Evolutionary conservation across 2,329 filamentous ascomycete genomes (phyloP), one percentile per base, ranked within the genome.

Genomic region (Paracoccidioides lutzii): DNA sequence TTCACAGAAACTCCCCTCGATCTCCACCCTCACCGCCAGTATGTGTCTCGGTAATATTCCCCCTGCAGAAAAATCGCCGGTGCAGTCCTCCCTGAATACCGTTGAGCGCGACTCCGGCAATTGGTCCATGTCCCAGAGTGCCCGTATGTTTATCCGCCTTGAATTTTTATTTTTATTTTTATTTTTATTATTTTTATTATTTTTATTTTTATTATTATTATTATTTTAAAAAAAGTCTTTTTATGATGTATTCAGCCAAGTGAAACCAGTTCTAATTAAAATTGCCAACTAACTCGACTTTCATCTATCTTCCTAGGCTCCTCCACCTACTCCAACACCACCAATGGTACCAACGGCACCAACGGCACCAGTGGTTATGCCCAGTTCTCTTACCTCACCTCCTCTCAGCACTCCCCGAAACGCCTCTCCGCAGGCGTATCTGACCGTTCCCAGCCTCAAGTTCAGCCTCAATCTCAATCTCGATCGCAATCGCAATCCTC

Each of bases 81-180:
- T 68, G 22, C 68, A 73, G 54, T 63, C 69, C 7, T 74, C 73
- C 4, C 61, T 75, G 59, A 74, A 71, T 54, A 74, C 73, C 12
- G 69, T 74, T 57, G 75, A 78, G 64, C 76, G 79, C 58, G 79
- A 81, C 65, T 81, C 79, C 28, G 78, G 79, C 58, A 80, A 77
- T 65, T 81, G 78, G 78, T 80, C 78, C 54, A 77, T 80, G 62
- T 76, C 78, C 57, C 78, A 78, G 62, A 80, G 78, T 67, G 78
- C 79, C 64, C 76, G 79, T 80, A 69, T 65, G 73, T 66, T 54
- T 48, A 52, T 52, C 38, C 41, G 15, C 41, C 15, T 49, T 10
- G 44, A 46, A 9, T 12, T 46, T 28, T 46, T 37, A 3, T 35
- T 32, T 48, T 48, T 48, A n/a, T 14, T 53, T 9, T 14, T 44